Evolutionary conservation across 164 flowering plant species (phyloP).

Genomic region (Berberis vulgaris): DNA sequence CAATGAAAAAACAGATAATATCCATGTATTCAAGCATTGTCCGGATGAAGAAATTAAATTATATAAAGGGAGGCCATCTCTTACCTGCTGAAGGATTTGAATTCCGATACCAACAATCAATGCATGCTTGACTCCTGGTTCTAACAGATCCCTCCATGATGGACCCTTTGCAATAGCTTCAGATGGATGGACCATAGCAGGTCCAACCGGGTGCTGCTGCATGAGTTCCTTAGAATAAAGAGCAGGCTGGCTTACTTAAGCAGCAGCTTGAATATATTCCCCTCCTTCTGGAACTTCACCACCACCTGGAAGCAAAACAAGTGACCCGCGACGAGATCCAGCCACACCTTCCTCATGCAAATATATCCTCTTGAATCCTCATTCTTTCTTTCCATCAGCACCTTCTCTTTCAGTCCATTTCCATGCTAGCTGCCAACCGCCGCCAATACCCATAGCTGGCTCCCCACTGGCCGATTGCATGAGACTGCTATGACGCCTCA

Average conservation of each 20-base stretch:
- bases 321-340: slow-evolving; percentile 41
- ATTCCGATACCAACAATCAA: slow-evolving; percentile 51
- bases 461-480: slow-evolving; percentile 28
- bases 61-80: background rate
- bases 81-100: slow-evolving; percentile 61
- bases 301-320: slow-evolving; percentile 36
- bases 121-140: slow-evolving; percentile 58
- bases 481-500: slow-evolving; percentile 35
- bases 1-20: too few relatives aligned
- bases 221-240: slow-evolving; percentile 40
- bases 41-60: background rate
- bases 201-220: slow-evolving; percentile 41
- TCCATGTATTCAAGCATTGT: too few relatives aligned
- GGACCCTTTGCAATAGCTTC: slow-evolving; percentile 27
- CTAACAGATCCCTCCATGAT: slow-evolving; percentile 35
- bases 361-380: slow-evolving; percentile 48
- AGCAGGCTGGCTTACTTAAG: slow-evolving; percentile 50
- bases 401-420: slow-evolving; percentile 42
- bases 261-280: slow-evolving; percentile 44
- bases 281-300: slow-evolving; percentile 26
- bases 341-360: slow-evolving; percentile 39
- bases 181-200: slow-evolving; percentile 51
- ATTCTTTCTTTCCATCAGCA: slow-evolving; percentile 39
- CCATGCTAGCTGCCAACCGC: slow-evolving; percentile 65
- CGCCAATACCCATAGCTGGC: slow-evolving; percentile 44